Percentiles rank a stretch among this genome's conserved stretches.
Evolutionary conservation across 2,329 filamentous ascomycete genomes (phyloP).

Genomic region (Phialophora expanda): DNA sequence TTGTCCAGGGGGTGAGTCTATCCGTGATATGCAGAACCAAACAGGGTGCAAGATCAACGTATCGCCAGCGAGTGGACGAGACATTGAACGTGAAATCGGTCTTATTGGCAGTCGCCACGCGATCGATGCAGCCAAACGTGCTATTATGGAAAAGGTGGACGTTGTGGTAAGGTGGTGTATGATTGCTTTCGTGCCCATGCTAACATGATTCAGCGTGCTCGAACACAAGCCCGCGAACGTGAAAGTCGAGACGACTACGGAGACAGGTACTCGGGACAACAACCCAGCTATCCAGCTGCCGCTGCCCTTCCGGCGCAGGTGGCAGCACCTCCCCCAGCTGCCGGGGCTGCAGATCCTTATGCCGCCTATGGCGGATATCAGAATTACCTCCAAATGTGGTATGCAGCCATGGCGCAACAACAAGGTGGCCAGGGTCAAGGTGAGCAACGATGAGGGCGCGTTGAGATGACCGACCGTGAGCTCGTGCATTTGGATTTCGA

Average conservation of each 20-base stretch:
- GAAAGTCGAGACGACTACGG: conserved; percentile 47
- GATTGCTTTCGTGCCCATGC: conserved; percentile 38
- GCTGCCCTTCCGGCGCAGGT: conserved; percentile 44
- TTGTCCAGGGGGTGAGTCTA: conserved; percentile 75
- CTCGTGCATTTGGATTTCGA: conserved; percentile 32
- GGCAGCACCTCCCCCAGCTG: conserved; percentile 55
- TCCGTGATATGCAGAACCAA: conserved; percentile 86
- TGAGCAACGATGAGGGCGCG: conserved; percentile 41
- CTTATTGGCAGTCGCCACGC: conserved; percentile 78
- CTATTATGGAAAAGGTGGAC: conserved; percentile 91
- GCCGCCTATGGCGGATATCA: conserved; percentile 83
- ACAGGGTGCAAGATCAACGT: conserved; percentile 96
- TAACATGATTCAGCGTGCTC: conserved; percentile 50
- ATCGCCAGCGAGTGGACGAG: conserved; percentile 76
- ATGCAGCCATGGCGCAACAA: conserved; percentile 68
- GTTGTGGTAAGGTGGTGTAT: conserved; percentile 68
- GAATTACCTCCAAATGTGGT: conserved; percentile 80
- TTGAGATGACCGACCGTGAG: conserved; percentile 38
- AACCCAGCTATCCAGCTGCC: conserved; percentile 40
- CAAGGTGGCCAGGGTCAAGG: conserved; percentile 41
- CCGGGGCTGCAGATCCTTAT: conserved; percentile 69
- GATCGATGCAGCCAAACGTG: conserved; percentile 78
- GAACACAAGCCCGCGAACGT: conserved; percentile 51
- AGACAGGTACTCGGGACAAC: conserved; percentile 43
- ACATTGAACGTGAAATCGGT: conserved; percentile 83